Conservation (phyloP, 768 basidiomycete genomes). For the Serendipita sp. region DNA sequence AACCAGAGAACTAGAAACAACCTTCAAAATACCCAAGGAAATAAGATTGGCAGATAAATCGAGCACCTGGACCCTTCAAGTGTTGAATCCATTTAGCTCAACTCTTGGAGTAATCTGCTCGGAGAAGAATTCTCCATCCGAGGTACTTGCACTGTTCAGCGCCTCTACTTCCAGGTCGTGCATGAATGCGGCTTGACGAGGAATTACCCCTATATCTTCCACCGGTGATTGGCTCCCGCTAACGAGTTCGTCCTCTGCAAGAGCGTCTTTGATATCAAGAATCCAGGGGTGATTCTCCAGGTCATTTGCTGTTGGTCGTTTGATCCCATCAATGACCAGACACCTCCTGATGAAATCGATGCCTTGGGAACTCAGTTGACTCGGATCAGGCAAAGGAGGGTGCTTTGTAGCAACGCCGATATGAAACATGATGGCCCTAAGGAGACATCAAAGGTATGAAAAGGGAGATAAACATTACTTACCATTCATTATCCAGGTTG, state of each 20-base stretch:
- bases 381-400: slow-evolving; percentile 83
- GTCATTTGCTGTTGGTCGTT: slow-evolving; percentile 70
- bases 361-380: slow-evolving; percentile 73
- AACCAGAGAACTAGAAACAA: background rate
- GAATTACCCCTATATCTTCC: slow-evolving; percentile 12
- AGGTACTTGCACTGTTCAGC: background rate
- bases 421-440: slow-evolving; percentile 99
- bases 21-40: background rate
- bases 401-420: slow-evolving; percentile 94
- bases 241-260: slow-evolving; percentile 48
- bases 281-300: slow-evolving; percentile 86
- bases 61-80: background rate
- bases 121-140: background rate
- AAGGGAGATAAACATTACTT: slow-evolving; percentile 12
- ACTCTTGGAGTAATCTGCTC: background rate
- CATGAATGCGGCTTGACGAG: background rate
- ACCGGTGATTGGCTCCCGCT: slow-evolving; percentile 31
- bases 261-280: slow-evolving; percentile 56
- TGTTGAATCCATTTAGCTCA: background rate
- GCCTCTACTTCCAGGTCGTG: background rate
- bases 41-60: background rate
- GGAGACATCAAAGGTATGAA: background rate
- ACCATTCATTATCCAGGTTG: slow-evolving; percentile 99
- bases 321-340: slow-evolving; percentile 68
- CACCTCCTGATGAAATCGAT: slow-evolving; percentile 91